A percentile compares a stretch with the other conserved stretches of the same genome.
These are phyloP conservation scores for Paramecium sexaurelia DNA, from an alignment of 73 alveolate genomes.

Conservation along the genomic window DNA sequence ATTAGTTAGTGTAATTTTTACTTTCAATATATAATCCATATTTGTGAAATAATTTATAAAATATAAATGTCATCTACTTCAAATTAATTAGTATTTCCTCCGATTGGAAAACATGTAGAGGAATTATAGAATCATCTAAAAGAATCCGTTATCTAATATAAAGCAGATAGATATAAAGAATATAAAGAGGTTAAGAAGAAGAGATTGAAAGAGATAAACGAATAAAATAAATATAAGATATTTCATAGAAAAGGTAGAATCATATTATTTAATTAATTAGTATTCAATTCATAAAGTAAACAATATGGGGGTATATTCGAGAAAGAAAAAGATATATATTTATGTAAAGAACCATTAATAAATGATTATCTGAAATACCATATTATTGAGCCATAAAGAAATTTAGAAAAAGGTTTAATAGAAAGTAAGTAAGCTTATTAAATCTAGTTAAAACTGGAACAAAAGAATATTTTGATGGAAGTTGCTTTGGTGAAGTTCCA, in stretches of 20 bases:
- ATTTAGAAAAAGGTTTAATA: conserved; percentile 5
- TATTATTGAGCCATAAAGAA: conserved; percentile 23
- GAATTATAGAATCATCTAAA: neutral
- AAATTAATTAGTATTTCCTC: neutral
- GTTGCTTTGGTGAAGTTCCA: neutral
- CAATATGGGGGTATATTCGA: neutral
- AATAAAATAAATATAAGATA: neutral
- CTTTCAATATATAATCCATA: conserved; percentile 17
- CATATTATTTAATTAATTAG: neutral
- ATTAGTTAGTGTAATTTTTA: neutral
- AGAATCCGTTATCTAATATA: neutral
- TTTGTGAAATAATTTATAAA: neutral
- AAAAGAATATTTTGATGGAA: conserved; percentile 14
- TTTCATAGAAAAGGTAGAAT: neutral
- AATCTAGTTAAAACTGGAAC: conserved; percentile 34
- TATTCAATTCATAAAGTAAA: conserved; percentile 8
- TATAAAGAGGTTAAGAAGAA: neutral
- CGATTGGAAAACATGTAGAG: neutral
- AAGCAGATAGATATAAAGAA: neutral
- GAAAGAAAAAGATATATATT: conserved; percentile 34
- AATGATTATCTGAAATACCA: conserved; percentile 6
- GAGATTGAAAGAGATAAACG: conserved; percentile 4
- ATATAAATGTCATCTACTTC: neutral
- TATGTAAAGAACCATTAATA: conserved; percentile 46
- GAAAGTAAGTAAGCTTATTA: neutral